phyloP scores from a whole-genome alignment of 2,329 filamentous ascomycete genomes.

The Aspergillus oerlinghausenensis region DNA sequence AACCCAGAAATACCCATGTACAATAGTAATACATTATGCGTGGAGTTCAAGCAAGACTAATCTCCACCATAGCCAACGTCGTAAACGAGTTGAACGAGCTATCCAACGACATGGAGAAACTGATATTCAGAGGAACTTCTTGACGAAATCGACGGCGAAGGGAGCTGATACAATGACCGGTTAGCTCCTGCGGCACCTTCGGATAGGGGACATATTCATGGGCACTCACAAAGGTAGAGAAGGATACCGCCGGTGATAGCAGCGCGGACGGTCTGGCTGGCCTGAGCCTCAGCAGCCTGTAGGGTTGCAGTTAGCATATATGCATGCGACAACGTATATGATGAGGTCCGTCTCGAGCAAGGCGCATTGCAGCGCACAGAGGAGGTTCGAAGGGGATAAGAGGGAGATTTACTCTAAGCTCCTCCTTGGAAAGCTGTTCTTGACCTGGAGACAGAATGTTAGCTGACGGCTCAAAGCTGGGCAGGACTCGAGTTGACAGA shows the following conservation, averaged over 20 bases:
- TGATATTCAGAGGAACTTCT: constrained; percentile 41
- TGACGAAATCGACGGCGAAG: constrained; percentile 47
- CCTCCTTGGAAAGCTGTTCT: constrained; percentile 44
- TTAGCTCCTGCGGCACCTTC: background rate
- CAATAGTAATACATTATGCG: constrained; percentile 35
- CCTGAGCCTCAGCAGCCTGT: constrained; percentile 50
- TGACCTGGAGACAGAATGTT: constrained; percentile 25
- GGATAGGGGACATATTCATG: background rate
- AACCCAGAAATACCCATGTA: constrained; percentile 20
- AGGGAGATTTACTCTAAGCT: constrained; percentile 36
- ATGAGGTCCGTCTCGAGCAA: background rate
- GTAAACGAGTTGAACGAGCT: background rate
- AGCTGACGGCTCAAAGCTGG: background rate
- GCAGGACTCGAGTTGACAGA: background rate
- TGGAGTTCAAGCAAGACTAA: constrained; percentile 4
- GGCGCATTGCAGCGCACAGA: background rate
- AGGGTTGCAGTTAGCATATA: constrained; percentile 6
- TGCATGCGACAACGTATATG: background rate
- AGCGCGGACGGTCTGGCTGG: constrained; percentile 50
- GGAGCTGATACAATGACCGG: constrained; percentile 32
- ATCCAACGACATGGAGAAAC: constrained; percentile 1
- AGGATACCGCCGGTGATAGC: constrained; percentile 51
- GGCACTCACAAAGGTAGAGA: constrained; percentile 57
- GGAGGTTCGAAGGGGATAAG: background rate
- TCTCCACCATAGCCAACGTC: background rate